Percentiles rank a stretch among this genome's conserved stretches.
Conservation (phyloP, 805 yeast genomes). For the Teunomyces funiuensis region DNA sequence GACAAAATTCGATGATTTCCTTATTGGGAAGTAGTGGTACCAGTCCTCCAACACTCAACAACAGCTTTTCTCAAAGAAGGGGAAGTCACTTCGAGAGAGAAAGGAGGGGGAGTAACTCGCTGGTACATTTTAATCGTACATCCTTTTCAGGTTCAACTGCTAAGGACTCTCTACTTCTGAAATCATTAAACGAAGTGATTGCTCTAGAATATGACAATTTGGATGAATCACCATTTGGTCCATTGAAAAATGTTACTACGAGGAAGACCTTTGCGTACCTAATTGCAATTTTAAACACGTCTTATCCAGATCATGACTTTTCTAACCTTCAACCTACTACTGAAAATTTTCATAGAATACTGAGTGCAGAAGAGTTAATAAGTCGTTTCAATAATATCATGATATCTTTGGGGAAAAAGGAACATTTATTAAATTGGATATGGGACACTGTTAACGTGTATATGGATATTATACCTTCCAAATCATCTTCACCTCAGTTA, state of each 20-base stretch:
- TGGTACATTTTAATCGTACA: conserved; percentile 21
- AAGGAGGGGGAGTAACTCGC: neutral
- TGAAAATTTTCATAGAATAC: conserved; percentile 41
- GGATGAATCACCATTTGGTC: conserved; percentile 82
- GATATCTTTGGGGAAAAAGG: conserved; percentile 46
- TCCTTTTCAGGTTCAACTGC: conserved; percentile 1
- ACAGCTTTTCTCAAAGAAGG: conserved; percentile 14
- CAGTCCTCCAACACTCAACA: conserved; percentile 24
- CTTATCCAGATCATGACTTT: conserved; percentile 96
- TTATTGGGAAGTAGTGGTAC: conserved; percentile 37
- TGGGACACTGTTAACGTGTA: conserved; percentile 88
- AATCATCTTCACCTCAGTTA: conserved; percentile 23
- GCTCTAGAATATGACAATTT: conserved; percentile 17
- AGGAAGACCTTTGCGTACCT: conserved; percentile 88
- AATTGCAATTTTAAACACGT: conserved; percentile 85
- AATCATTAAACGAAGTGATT: conserved; percentile 21
- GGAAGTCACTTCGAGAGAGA: conserved; percentile 18
- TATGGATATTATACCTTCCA: conserved; percentile 58
- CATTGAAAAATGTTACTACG: conserved; percentile 79
- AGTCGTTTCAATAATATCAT: conserved; percentile 76
- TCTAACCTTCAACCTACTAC: conserved; percentile 82
- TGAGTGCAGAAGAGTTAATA: conserved; percentile 47
- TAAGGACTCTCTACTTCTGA: conserved; percentile 17
- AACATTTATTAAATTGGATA: conserved; percentile 56
- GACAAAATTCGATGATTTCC: conserved; percentile 36